A percentile compares a stretch with the other conserved stretches of the same genome.
phyloP scores from a whole-genome alignment of 1,284 basidiomycete genomes.

The Ganoderma leucocontextum region DNA sequence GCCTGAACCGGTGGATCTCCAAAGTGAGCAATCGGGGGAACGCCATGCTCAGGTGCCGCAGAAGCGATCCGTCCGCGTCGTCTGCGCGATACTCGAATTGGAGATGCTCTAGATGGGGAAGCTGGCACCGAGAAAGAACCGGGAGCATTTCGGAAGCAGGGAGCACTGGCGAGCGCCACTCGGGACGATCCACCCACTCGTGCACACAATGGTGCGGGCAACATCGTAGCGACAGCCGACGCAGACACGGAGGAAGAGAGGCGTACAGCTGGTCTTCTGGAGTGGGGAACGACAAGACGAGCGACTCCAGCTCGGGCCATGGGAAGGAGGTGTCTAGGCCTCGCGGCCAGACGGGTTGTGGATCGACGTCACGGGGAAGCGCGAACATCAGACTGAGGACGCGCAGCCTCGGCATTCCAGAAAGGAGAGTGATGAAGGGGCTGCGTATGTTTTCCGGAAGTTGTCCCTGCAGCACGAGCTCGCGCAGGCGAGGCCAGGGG shows the following conservation, averaged over 20 bases:
- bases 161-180: not conserved
- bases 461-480: not conserved
- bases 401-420: not conserved
- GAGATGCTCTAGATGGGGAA: not conserved
- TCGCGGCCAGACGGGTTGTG: not conserved
- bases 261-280: slow-evolving; percentile 1
- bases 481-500: not conserved
- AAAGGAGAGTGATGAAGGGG: not conserved
- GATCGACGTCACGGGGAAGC: not conserved
- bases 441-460: not conserved
- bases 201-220: slow-evolving; percentile 2
- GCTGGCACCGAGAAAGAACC: not conserved
- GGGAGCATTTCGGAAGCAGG: not conserved
- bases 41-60: not conserved
- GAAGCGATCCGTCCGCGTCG: not conserved
- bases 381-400: not conserved
- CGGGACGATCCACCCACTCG: not conserved
- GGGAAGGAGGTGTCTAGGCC: not conserved
- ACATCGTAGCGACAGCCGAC: not conserved
- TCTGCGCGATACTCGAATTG: slow-evolving; percentile 1
- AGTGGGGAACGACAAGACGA: not conserved
- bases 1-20: slow-evolving; percentile 1
- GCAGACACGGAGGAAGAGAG: not conserved
- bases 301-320: slow-evolving; percentile 7
- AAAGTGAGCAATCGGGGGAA: not conserved